Evolutionary conservation across 768 basidiomycete genomes (phyloP).

Genomic region (Boletus rubescentipes): DNA sequence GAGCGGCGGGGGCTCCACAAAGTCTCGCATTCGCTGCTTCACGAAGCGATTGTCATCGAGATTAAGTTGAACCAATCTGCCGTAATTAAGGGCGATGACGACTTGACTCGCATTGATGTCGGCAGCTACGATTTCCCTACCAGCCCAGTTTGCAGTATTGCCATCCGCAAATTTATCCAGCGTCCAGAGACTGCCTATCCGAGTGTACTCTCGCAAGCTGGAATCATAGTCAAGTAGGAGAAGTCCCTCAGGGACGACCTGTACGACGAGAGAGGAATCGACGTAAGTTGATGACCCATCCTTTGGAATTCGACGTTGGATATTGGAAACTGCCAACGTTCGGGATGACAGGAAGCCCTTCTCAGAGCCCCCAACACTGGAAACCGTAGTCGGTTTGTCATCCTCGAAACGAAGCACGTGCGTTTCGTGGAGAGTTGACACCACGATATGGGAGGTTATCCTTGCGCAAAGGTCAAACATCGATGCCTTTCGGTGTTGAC

Average conservation of each 20-base stretch:
- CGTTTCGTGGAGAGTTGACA: constrained; percentile 58
- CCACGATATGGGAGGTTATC: constrained; percentile 53
- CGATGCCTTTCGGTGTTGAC: background rate
- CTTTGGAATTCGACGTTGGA: constrained; percentile 35
- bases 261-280: constrained; percentile 60
- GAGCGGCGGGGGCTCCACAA: constrained; percentile 19
- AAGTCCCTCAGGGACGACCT: constrained; percentile 64
- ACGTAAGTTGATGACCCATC: constrained; percentile 29
- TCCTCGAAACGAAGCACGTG: constrained; percentile 52
- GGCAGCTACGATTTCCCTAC: constrained; percentile 61
- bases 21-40: constrained; percentile 22
- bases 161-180: constrained; percentile 29
- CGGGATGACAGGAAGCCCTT: constrained; percentile 51
- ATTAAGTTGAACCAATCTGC: constrained; percentile 51
- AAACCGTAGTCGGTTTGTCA: constrained; percentile 14
- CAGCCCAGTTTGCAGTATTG: constrained; percentile 20
- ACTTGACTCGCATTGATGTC: constrained; percentile 69
- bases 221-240: constrained; percentile 57
- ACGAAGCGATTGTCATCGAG: constrained; percentile 42
- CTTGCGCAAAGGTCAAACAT: constrained; percentile 32
- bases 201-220: constrained; percentile 40
- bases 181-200: constrained; percentile 42
- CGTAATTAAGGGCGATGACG: constrained; percentile 56
- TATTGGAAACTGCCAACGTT: constrained; percentile 66
- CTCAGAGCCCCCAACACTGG: constrained; percentile 36